Percentiles rank a stretch among this genome's conserved stretches.
These are phyloP conservation scores for Pseudognaphalium luteoalbum DNA, from an alignment of 129 eudicot genomes.

Conservation along the genomic window DNA sequence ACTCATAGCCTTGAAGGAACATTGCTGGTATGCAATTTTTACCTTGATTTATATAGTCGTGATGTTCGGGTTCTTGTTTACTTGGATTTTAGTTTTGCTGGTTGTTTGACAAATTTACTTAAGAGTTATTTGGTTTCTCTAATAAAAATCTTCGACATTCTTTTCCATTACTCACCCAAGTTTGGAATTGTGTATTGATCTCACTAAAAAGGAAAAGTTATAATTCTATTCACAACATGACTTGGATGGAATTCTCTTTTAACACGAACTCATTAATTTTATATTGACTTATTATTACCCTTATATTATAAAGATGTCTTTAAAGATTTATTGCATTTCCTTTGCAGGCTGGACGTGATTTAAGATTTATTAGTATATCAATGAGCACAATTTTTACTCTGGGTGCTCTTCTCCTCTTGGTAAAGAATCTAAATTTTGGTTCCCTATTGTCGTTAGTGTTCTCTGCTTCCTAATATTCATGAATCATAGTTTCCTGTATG, in stretches of 20 bases:
- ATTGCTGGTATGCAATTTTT: slow-evolving; percentile 69
- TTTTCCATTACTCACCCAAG: background rate
- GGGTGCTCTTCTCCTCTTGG: slow-evolving; percentile 80
- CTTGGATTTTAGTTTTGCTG: no score
- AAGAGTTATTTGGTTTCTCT: background rate
- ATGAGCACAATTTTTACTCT: slow-evolving; percentile 66
- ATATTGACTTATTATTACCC: background rate
- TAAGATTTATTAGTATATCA: slow-evolving; percentile 72
- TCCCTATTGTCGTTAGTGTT: background rate
- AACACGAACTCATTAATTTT: background rate
- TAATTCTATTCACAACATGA: background rate
- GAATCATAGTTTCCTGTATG: background rate
- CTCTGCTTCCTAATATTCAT: background rate
- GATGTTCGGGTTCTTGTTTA: no score
- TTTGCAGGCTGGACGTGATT: slow-evolving; percentile 95
- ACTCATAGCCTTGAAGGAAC: slow-evolving; percentile 93
- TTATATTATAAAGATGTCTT: background rate
- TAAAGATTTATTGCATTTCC: slow-evolving; percentile 1
- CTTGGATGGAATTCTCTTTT: background rate
- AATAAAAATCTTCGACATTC: background rate
- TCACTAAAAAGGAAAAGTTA: background rate
- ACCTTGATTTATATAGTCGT: background rate
- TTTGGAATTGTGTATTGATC: background rate
- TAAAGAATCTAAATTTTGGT: slow-evolving; percentile 34
- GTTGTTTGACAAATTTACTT: no score